phyloP scores from a whole-genome alignment of 2,329 filamentous ascomycete genomes.

The Fusarium compactum region DNA sequence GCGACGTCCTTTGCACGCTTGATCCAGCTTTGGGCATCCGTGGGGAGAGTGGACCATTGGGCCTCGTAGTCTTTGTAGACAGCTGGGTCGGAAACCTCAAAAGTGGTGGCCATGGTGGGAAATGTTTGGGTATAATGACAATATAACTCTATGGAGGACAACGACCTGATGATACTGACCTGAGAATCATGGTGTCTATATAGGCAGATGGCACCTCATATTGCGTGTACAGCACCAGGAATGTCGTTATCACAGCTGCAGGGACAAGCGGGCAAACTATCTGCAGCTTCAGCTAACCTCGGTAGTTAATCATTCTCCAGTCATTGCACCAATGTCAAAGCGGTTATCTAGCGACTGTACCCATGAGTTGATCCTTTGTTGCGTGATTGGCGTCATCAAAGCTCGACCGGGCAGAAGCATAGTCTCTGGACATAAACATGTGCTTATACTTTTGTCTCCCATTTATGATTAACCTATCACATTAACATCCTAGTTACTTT shows the following conservation, averaged over 20 bases:
- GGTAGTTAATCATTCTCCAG: not conserved
- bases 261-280: not conserved
- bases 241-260: not conserved
- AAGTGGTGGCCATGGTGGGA: not conserved
- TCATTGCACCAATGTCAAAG: not conserved
- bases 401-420: too few species aligned
- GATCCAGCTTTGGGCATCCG: constrained; percentile 49
- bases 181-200: not conserved
- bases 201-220: not conserved
- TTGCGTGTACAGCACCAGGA: not conserved
- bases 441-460: too few species aligned
- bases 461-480: too few species aligned
- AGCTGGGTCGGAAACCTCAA: not conserved
- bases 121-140: not conserved
- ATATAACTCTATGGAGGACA: not conserved
- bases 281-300: not conserved
- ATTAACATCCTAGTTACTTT: too few species aligned
- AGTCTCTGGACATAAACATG: too few species aligned
- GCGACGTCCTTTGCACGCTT: constrained; percentile 44
- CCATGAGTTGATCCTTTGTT: not conserved
- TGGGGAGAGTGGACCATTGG: not conserved
- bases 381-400: not conserved
- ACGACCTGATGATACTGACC: not conserved
- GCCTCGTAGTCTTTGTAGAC: not conserved
- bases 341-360: not conserved